A percentile compares a stretch with the other conserved stretches of the same genome.
These are phyloP conservation scores for Phellinidium pouzarii DNA, from an alignment of 1,284 basidiomycete species.

Conservation along the genomic window DNA sequence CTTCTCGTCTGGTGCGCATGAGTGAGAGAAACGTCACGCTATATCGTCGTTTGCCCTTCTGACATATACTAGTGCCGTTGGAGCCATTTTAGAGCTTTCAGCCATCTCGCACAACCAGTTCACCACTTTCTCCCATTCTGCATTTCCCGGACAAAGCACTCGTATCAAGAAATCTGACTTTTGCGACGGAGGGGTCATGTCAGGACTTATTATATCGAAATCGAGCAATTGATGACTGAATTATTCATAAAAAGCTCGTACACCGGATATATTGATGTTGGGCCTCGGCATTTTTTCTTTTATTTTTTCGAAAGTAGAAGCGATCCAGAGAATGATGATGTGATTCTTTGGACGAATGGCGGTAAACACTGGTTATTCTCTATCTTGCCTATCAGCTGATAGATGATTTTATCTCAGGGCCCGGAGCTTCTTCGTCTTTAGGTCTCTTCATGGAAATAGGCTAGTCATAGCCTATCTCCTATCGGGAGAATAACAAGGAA, in stretches of 20 bases:
- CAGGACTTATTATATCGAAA: background rate
- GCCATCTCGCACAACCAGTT: background rate
- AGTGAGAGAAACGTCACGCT: too few species aligned
- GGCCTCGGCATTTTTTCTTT: constrained; percentile 74
- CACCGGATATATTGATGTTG: constrained; percentile 60
- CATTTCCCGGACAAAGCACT: constrained; percentile 12
- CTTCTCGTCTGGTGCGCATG: too few species aligned
- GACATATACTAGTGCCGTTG: too few species aligned
- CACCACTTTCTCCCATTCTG: constrained; percentile 11
- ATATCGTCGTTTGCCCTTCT: too few species aligned
- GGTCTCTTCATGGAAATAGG: constrained; percentile 67
- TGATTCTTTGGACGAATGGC: constrained; percentile 34
- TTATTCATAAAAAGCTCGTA: constrained; percentile 28
- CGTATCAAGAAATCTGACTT: constrained; percentile 16
- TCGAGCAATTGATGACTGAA: background rate
- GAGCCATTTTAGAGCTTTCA: background rate
- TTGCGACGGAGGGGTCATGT: constrained; percentile 14
- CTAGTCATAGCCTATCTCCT: constrained; percentile 13
- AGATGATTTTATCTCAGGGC: constrained; percentile 28
- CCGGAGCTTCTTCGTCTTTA: constrained; percentile 48
- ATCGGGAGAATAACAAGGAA: background rate
- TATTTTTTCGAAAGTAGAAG: constrained; percentile 63
- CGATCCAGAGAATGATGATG: constrained; percentile 30
- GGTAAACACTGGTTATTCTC: background rate
- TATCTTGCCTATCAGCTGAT: background rate